Base-by-base conservation (phyloP, 2,329 filamentous ascomycete species). In the Apiospora hydei region DNA sequence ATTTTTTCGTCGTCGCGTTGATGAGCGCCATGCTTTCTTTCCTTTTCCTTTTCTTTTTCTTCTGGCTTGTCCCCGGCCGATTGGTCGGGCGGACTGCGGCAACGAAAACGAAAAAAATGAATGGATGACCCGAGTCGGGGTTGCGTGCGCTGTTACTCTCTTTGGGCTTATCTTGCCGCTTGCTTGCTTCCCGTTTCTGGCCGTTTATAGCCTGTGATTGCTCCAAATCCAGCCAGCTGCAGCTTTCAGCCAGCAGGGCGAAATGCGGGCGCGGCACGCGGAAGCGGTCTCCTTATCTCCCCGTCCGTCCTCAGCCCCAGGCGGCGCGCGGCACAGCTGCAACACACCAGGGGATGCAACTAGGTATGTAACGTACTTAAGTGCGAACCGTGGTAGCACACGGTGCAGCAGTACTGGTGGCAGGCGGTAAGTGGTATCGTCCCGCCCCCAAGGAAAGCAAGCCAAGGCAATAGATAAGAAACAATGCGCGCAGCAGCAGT, bases 381-480 rank as follows among this genome's bases (percentile, higher is more conserved):
- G 18, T 38, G 18, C n/a, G 53, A 21, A 61, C 30, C n/a, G n/a
- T 24, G n/a, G 7, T 61, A n/a, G 16, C 26, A 38, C 18, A 38
- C 53, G 4, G 53, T 57, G 51, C 26, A 57, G 53, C 38, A 21
- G 30, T 61, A n/a, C n/a, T n/a, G 26, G 26, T 30, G 26, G 26
- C 26, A 30, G 26, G 26, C 26, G 3, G 3, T 30, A 30, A 47
- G 51, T 51, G 5, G 44, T 47, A 47, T 5, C 46, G 46, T 18
- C 16, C 44, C 51, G 26, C 14, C 26, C 14, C 26, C 51, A 30
- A 34, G 51, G 26, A 18, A 57, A 57, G 53, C 26, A 61, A 21
- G 53, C 53, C 53, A 61, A 61, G 30, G 53, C 30, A 38, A 61
- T 61, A 61, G 53, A 61, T 61, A 61, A 61, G 53, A 61, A 61